Evolutionary conservation across 2,329 filamentous ascomycete genomes (phyloP).

Genomic region (Orbilia ellipsospora): DNA sequence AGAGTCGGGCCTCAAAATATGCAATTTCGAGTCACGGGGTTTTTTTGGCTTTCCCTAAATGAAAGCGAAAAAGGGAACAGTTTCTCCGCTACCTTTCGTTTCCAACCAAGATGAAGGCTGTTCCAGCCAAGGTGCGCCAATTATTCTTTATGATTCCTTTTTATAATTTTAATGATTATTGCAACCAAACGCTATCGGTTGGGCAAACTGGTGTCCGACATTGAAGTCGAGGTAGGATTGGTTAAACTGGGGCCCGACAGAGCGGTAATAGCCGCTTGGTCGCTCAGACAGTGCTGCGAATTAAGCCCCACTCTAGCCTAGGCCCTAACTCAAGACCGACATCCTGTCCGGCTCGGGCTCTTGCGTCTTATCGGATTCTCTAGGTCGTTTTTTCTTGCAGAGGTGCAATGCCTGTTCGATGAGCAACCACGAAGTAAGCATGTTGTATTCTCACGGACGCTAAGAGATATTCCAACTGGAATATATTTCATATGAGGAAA

Average conservation of each 20-base stretch:
- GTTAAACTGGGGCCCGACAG: conserved; percentile 11
- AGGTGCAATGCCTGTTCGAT: too few relatives aligned
- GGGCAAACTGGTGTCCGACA: background rate
- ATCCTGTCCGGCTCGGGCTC: too few relatives aligned
- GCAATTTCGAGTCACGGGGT: too few relatives aligned
- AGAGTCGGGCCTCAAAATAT: too few relatives aligned
- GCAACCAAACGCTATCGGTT: conserved; percentile 14
- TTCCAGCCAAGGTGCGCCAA: too few relatives aligned
- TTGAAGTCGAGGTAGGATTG: conserved; percentile 1
- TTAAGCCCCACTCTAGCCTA: background rate
- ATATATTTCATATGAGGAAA: conserved; percentile 10
- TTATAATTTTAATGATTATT: background rate
- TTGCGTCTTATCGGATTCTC: too few relatives aligned
- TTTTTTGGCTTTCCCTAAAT: too few relatives aligned
- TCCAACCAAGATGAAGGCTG: too few relatives aligned
- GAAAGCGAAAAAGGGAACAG: too few relatives aligned
- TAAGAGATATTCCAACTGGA: background rate
- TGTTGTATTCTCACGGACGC: background rate
- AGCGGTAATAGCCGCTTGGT: conserved; percentile 48
- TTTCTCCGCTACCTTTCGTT: too few relatives aligned
- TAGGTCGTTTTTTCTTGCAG: too few relatives aligned
- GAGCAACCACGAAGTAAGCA: too few relatives aligned
- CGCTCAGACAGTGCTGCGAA: conserved; percentile 5
- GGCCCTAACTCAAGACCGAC: background rate
- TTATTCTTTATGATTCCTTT: background rate